Conservation (phyloP, 164 flowering plant genomes). For the Buxus sempervirens region DNA sequence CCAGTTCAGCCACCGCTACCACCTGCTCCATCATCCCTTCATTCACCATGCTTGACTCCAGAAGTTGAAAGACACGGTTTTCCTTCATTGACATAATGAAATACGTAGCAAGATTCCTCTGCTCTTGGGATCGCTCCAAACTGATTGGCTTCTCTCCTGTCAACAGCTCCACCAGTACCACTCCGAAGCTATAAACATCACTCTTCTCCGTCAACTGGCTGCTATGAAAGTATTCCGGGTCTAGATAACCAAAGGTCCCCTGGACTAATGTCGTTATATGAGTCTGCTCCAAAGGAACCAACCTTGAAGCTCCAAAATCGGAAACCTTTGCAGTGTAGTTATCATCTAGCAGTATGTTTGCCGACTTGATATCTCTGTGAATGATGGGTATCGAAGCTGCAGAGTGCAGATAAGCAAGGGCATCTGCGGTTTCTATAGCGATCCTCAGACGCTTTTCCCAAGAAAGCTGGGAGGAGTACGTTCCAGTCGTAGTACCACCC, state of each 20-base stretch:
- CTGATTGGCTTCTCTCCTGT: not conserved
- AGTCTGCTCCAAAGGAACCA: constrained; percentile 14
- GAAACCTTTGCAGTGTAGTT: constrained; percentile 18
- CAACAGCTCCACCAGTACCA: constrained; percentile 11
- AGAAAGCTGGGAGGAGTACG: constrained; percentile 1
- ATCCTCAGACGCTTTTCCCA: constrained; percentile 14
- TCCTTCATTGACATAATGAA: constrained; percentile 2
- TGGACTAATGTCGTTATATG: constrained; percentile 13
- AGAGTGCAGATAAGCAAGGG: constrained; percentile 20
- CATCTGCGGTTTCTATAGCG: constrained; percentile 14
- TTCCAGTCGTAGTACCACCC: not conserved
- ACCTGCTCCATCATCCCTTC: constrained; percentile 10
- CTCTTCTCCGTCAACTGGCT: constrained; percentile 15
- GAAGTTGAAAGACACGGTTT: not conserved
- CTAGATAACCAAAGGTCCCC: constrained; percentile 23
- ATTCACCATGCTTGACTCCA: constrained; percentile 8
- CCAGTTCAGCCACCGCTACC: constrained; percentile 4
- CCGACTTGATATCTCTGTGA: constrained; percentile 17
- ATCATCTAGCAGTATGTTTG: constrained; percentile 19
- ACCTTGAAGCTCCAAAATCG: constrained; percentile 24
- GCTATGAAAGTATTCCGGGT: constrained; percentile 21
- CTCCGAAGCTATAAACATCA: constrained; percentile 15
- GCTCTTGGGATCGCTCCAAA: too few relatives aligned
- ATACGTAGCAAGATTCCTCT: too few relatives aligned
- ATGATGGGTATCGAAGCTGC: constrained; percentile 19